Conservation (phyloP, 1,284 basidiomycete species). For the Naganishia liquefaciens region DNA sequence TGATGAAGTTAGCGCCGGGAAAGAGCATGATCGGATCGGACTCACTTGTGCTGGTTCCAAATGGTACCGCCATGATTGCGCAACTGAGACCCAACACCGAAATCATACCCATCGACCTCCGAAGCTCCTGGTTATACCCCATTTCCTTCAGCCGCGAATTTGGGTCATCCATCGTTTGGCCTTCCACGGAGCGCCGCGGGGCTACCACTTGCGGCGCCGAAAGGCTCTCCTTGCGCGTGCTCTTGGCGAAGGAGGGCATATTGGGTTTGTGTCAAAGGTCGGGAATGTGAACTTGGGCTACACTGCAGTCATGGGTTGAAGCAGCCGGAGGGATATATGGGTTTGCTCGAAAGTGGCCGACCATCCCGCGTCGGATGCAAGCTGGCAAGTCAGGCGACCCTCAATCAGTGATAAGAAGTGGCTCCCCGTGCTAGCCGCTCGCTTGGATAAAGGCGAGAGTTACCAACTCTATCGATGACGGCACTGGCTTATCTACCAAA, state of each 20-base stretch:
- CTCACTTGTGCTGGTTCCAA: slow-evolving; percentile 6
- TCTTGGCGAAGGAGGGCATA: neutral
- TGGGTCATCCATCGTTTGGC: slow-evolving; percentile 28
- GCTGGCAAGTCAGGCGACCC: neutral
- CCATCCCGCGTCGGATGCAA: neutral
- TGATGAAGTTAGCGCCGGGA: slow-evolving; percentile 34
- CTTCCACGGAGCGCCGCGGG: slow-evolving; percentile 33
- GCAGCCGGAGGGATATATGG: neutral
- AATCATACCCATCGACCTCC: slow-evolving; percentile 55
- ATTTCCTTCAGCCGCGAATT: slow-evolving; percentile 48
- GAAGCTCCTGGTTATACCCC: slow-evolving; percentile 56
- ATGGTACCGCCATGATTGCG: slow-evolving; percentile 54
- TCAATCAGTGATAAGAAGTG: neutral
- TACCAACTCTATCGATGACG: slow-evolving; percentile 2
- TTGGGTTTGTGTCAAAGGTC: neutral
- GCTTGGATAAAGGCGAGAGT: neutral
- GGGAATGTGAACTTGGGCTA: too few species aligned
- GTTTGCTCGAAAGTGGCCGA: neutral
- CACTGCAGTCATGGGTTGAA: neutral
- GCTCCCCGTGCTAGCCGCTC: slow-evolving; percentile 1
- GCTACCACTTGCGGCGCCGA: slow-evolving; percentile 2
- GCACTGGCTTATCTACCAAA: slow-evolving; percentile 2
- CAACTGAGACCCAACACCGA: slow-evolving; percentile 55
- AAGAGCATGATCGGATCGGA: neutral
- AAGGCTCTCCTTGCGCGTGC: slow-evolving; percentile 1